These are phyloP conservation scores for Hymenoscyphus linearis DNA, from an alignment of 2,329 filamentous ascomycete species.

Conservation along the genomic window DNA sequence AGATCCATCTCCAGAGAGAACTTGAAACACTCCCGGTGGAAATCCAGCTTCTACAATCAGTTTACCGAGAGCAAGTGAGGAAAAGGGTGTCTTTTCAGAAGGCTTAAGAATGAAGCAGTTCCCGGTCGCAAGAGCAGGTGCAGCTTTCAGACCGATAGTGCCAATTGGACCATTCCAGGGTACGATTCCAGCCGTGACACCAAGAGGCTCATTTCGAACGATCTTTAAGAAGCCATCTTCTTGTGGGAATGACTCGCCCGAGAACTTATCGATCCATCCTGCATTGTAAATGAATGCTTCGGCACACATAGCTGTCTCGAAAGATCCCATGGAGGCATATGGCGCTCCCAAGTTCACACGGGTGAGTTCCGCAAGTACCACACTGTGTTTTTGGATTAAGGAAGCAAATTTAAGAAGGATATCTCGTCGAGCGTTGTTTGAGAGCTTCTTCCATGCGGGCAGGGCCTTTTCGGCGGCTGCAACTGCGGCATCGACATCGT, in stretches of 20 bases:
- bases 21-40: constrained; percentile 38
- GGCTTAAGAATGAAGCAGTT: constrained; percentile 58
- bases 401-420: constrained; percentile 42
- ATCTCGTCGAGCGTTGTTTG: constrained; percentile 34
- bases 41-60: constrained; percentile 25
- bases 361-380: constrained; percentile 36
- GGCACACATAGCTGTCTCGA: constrained; percentile 35
- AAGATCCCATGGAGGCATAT: constrained; percentile 39
- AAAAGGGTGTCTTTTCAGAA: constrained; percentile 56
- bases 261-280: constrained; percentile 37
- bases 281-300: constrained; percentile 33
- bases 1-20: constrained; percentile 36
- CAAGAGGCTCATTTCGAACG: constrained; percentile 35
- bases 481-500: constrained; percentile 41
- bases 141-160: constrained; percentile 48
- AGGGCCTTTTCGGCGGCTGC: constrained; percentile 41
- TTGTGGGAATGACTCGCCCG: constrained; percentile 36
- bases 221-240: constrained; percentile 42
- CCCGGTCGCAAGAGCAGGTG: constrained; percentile 54
- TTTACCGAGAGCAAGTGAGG: constrained; percentile 42
- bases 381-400: constrained; percentile 36
- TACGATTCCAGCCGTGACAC: constrained; percentile 50
- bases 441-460: constrained; percentile 39
- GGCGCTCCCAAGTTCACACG: constrained; percentile 43
- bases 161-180: constrained; percentile 51